Conservation (phyloP, 148 eudicot genomes). For the Vaccinium darrowii region DNA sequence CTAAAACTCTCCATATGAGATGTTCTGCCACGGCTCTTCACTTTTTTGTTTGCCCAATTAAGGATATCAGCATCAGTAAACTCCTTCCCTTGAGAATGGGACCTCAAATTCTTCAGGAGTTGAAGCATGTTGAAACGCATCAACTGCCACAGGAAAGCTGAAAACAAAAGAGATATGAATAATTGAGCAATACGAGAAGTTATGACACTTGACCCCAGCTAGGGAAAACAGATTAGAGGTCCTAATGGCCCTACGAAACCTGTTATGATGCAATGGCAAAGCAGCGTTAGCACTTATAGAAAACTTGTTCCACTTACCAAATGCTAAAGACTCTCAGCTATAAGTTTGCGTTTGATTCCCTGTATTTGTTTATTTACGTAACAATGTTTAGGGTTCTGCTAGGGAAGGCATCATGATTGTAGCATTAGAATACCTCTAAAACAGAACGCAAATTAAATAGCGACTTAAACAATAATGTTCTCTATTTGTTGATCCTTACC, state of each 20-base stretch:
- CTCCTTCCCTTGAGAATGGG: conserved; percentile 78
- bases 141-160: conserved; percentile 94
- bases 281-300: neutral
- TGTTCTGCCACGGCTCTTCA: conserved; percentile 55
- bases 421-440: neutral
- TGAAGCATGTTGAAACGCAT: conserved; percentile 94
- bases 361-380: neutral
- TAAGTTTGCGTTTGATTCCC: neutral
- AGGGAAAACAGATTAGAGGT: neutral
- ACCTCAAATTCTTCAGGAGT: conserved; percentile 75
- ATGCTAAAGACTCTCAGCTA: neutral
- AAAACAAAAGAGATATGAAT: neutral
- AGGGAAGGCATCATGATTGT: neutral
- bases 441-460: neutral
- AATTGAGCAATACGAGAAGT: neutral
- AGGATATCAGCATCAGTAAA: conserved; percentile 76
- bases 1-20: conserved; percentile 80
- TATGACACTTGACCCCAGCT: neutral
- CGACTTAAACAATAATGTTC: neutral
- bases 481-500: neutral
- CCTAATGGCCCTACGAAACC: neutral
- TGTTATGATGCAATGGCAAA: neutral
- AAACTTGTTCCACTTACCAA: neutral
- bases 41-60: conserved; percentile 88
- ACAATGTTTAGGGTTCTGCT: neutral